Evolutionary conservation across 768 basidiomycete genomes (phyloP).

Genomic region (Mycena floridula): DNA sequence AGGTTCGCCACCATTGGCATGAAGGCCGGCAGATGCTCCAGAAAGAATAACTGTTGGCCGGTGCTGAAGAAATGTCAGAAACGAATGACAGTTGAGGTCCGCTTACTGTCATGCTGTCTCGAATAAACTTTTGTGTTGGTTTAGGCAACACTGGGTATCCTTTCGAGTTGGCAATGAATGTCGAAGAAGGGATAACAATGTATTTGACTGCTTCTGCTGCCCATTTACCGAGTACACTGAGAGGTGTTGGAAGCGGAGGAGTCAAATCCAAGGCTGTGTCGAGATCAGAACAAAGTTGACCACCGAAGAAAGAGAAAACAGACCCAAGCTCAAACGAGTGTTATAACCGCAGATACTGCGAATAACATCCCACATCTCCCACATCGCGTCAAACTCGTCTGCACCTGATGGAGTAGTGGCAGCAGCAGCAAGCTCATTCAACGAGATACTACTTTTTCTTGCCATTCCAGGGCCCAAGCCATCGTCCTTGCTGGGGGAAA

Average conservation of each 20-base stretch:
- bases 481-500: conserved; percentile 30
- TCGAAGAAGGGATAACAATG: conserved; percentile 81
- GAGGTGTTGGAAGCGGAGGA: conserved; percentile 75
- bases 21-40: conserved; percentile 56
- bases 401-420: too few relatives aligned
- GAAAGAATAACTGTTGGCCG: conserved; percentile 81
- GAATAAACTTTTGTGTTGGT: conserved; percentile 85
- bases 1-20: conserved; percentile 72
- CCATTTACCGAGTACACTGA: conserved; percentile 81
- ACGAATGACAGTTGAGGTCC: neutral
- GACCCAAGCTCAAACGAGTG: conserved; percentile 45
- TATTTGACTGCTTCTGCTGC: conserved; percentile 88
- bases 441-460: neutral
- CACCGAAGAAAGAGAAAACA: neutral
- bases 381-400: conserved; percentile 65
- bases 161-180: conserved; percentile 93
- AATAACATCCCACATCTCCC: conserved; percentile 99
- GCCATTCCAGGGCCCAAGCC: conserved; percentile 4
- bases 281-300: neutral
- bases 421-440: neutral
- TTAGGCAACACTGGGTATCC: conserved; percentile 97
- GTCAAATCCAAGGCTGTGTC: conserved; percentile 82
- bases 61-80: conserved; percentile 45
- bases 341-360: conserved; percentile 85
- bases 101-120: conserved; percentile 81